Percentiles rank a stretch among this genome's conserved stretches.
Evolutionary conservation across 306 rosid species (phyloP).

Genomic region (Vigna radiata): DNA sequence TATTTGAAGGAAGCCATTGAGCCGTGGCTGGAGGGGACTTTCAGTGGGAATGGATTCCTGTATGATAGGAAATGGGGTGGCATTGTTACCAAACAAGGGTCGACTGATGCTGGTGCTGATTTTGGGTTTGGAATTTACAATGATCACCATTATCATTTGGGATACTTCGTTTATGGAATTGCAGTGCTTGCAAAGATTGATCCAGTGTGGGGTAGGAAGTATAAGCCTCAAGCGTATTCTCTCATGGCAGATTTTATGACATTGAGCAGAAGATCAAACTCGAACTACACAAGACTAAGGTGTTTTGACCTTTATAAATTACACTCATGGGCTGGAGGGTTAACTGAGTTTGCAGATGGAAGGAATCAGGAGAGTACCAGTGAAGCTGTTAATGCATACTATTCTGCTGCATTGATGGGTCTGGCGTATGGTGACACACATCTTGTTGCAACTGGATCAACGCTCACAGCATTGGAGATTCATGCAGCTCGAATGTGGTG

Average conservation of each 20-base stretch:
- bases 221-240: slow-evolving; percentile 71
- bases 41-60: slow-evolving; percentile 79
- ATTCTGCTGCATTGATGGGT: slow-evolving; percentile 89
- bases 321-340: slow-evolving; percentile 93
- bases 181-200: slow-evolving; percentile 90
- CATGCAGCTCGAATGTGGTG: slow-evolving; percentile 90
- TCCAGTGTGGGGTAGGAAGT: slow-evolving; percentile 79
- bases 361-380: slow-evolving; percentile 85
- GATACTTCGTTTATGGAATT: slow-evolving; percentile 79
- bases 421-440: slow-evolving; percentile 76
- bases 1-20: slow-evolving; percentile 73
- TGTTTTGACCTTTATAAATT: slow-evolving; percentile 74
- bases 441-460: slow-evolving; percentile 72
- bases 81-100: slow-evolving; percentile 76
- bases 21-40: slow-evolving; percentile 87
- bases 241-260: slow-evolving; percentile 72
- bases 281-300: slow-evolving; percentile 66
- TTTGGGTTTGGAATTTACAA: slow-evolving; percentile 85
- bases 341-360: slow-evolving; percentile 69
- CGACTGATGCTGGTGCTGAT: slow-evolving; percentile 68
- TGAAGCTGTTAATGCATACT: slow-evolving; percentile 87
- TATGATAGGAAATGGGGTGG: slow-evolving; percentile 88
- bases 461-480: slow-evolving; percentile 72
- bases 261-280: slow-evolving; percentile 50
- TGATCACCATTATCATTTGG: slow-evolving; percentile 88